Conservation (phyloP, 768 basidiomycete species). For the Pulveroboletus sp. region DNA sequence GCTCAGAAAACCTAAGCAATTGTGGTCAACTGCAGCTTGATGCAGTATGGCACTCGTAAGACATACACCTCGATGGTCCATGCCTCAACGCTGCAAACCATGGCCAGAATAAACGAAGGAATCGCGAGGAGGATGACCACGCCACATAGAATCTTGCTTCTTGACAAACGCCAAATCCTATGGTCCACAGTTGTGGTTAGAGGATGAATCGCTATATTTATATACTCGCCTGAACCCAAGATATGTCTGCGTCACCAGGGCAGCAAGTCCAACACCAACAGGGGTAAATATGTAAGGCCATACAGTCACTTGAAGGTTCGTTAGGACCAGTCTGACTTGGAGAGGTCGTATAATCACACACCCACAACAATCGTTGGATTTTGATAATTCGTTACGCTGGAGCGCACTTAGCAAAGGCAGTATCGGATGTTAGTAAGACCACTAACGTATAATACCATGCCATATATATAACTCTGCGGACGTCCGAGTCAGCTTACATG, state of each 20-base stretch:
- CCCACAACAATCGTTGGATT: not conserved
- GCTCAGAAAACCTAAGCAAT: not conserved
- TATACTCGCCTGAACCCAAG: conserved; percentile 39
- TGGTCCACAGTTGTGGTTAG: no score
- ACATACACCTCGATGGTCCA: not conserved
- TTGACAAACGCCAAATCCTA: not conserved
- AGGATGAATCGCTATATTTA: not conserved
- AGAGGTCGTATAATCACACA: not conserved
- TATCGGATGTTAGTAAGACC: not conserved
- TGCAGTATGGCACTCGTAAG: not conserved
- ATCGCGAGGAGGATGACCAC: not conserved
- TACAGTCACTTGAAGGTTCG: conserved; percentile 2
- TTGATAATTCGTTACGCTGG: not conserved
- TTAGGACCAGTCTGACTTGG: not conserved
- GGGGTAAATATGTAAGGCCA: conserved; percentile 50
- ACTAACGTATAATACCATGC: conserved; percentile 16
- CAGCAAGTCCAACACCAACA: no score
- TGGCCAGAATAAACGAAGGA: not conserved
- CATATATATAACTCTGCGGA: conserved; percentile 17
- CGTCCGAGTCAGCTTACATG: not conserved
- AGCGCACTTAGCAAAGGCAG: not conserved
- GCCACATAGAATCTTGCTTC: not conserved
- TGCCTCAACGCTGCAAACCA: not conserved
- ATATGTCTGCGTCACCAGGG: conserved; percentile 45
- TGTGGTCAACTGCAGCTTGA: not conserved